Evolutionary conservation across 148 eudicot species (phyloP), one percentile per base, ranked within the genome.

Genomic region (Camellia japonica): DNA sequence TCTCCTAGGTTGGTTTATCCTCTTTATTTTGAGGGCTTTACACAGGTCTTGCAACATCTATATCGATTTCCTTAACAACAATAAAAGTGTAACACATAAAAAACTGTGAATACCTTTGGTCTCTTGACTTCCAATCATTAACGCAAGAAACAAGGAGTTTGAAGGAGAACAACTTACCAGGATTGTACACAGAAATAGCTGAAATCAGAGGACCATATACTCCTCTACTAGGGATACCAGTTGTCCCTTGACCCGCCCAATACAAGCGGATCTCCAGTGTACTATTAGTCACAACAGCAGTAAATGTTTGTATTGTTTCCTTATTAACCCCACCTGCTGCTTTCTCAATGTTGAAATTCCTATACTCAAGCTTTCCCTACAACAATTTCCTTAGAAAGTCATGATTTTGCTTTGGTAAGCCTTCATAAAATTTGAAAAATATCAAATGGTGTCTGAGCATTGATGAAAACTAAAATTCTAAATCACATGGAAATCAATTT

Each of bases 221-320:
- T 13, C 87, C 85, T 69, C 81, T 73, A 13, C 0, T 0, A 49
- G 89, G 89, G 41, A 84, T 54, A 61, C 67, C 77, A 44, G 42
- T 78, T 67, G 89, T 87, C 70, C 89, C 89, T 81, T 80, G 83
- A 65, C 89, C 86, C 56, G 89, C 89, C 86, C 86, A 83, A 52
- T 79, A 67, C 10, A 86, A 82, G 67, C 89, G 86, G 64, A 86
- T 81, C 63, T 83, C 83, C 58, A 83, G 46, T 1, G 81, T 79
- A 68, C 42, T 62, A 61, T 77, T 67, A 30, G 58, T 54, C 49
- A 87, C 87, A 11, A 2, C 23, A 1, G 66, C 85, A 16, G 80
- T 68, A 52, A 79, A 82, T 1, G 44, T 60, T 47, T 2, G 15
- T 18, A 64, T 75, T 14, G 68, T 38, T 20, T 20, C 70, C 55